Evolutionary conservation across 306 rosid genomes (phyloP).

Genomic region (Phaseolus lunatus): DNA sequence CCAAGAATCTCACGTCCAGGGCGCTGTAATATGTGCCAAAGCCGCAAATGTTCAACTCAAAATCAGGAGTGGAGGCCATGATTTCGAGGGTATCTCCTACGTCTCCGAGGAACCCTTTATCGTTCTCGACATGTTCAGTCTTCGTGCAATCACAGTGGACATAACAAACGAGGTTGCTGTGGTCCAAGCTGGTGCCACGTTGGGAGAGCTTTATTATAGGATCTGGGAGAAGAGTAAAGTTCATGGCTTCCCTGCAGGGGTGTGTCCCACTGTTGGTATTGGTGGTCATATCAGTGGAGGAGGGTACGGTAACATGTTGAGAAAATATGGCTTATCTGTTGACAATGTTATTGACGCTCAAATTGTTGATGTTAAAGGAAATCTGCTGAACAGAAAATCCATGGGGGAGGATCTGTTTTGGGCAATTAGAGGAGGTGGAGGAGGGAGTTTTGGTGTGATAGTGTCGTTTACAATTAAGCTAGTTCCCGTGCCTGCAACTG

Average conservation of each 20-base stretch:
- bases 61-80: slow-evolving; percentile 55
- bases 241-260: slow-evolving; percentile 51
- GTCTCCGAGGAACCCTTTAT: slow-evolving; percentile 38
- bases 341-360: slow-evolving; percentile 46
- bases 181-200: slow-evolving; percentile 44
- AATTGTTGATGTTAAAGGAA: slow-evolving; percentile 52
- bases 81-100: slow-evolving; percentile 50
- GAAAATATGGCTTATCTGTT: slow-evolving; percentile 46
- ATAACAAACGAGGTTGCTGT: not conserved
- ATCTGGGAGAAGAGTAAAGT: slow-evolving; percentile 49
- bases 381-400: slow-evolving; percentile 28
- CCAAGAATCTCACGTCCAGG: slow-evolving; percentile 43
- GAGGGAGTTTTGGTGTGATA: slow-evolving; percentile 52
- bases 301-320: slow-evolving; percentile 48
- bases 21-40: slow-evolving; percentile 42
- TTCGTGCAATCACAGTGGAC: slow-evolving; percentile 35
- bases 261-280: slow-evolving; percentile 49
- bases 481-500: slow-evolving; percentile 45
- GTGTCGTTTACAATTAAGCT: slow-evolving; percentile 44
- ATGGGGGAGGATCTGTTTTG: slow-evolving; percentile 57
- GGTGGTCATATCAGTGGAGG: slow-evolving; percentile 55
- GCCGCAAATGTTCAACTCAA: not conserved
- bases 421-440: slow-evolving; percentile 57
- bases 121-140: slow-evolving; percentile 46
- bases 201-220: slow-evolving; percentile 49